Evolutionary conservation across 305 asterid genomes (phyloP), one percentile per base, ranked within the genome.

Genomic region (Rubia peregrina): DNA sequence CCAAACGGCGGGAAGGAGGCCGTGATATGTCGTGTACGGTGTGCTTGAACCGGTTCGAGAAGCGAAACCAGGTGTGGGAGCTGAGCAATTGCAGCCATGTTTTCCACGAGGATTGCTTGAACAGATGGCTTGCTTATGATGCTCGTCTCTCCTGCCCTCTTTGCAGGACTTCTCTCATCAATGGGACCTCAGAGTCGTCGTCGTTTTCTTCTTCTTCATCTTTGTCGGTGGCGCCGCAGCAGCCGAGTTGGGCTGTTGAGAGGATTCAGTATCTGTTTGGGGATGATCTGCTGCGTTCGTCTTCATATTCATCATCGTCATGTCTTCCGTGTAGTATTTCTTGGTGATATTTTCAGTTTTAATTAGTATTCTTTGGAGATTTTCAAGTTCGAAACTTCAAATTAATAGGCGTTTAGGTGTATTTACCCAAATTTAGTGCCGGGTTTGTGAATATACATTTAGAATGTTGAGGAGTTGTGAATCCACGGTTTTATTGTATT

Each of bases 161-260:
- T 55, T 89, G 96, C 75, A 75, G 96, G 71, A 85, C 88, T 9
- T 77, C 87, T 22, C 63, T 89, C 73, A 64, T 89, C 53, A 46
- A 17, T 51, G 7, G 2, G 21, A 43, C 42, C 17, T 19, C 71
- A 7, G 66, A 70, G 7, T 11, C 19, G 1, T 49, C 56, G 51
- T 76, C 68, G 16, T 17, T 10, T 33, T 33, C 49, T 1, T 6
- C 67, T 5, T 76, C 67, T 1, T 21, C 26, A 0, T 9, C 30
- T 3, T 7, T 77, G 17, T 14, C 67, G 70, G 66, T 79, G 33
- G 7, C 24, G 38, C 80, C 1, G 7, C 70, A 38, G 77, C 84
- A 73, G 82, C 94, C 90, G 44, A 88, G 90, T 71, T 89, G 96
- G 96, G 92, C 92, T 38, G 95, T 90, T 69, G 96, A 90, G 78